Evolutionary conservation across 176 grass and related monocot species (phyloP), one percentile per base, ranked within the genome.

Genomic region (Pontederia crassipes): DNA sequence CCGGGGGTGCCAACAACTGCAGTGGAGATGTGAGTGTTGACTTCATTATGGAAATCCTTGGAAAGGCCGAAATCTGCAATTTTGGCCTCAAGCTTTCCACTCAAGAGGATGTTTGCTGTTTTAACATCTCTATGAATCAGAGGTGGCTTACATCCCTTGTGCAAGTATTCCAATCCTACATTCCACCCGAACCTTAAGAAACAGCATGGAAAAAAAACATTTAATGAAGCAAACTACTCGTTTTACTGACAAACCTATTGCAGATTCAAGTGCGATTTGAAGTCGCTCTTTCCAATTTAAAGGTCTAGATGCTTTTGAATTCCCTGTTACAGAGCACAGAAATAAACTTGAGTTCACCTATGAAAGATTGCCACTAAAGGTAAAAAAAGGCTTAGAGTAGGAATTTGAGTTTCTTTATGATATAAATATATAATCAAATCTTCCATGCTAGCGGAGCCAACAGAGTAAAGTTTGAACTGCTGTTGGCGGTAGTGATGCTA

Each of bases 61-160:
- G 69, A 71, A 55, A 72, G 10, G 26, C 57, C 57, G 52, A 72
- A 60, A 72, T 72, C 57, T 29, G 69, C 69, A 15, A 71, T 60
- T 20, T 72, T 72, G 12, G 69, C 69, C 57, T 72, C 57, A 14
- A 72, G 46, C 28, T 45, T 61, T 18, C 16, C 53, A 46, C 57
- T 61, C 57, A 72, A 61, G 9, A 72, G 69, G 8, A 71, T 71
- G 55, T 61, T 71, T 45, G 16, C 46, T 24, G 57, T 50, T 24
- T 72, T 72, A 12, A 72, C 57, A 40, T 72, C 69, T 52, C 69
- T 72, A 8, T 72, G 69, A 51, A 72, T 52, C 11, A 61, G 46
- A 8, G 69, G 56, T 50, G 69, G 69, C 6, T 16, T 60, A 57
- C 69, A 72, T 52, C 69, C 69, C 26, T 52, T 52, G 47, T 61